These are phyloP conservation scores for Rhodotorula graminis DNA, from an alignment of 768 basidiomycete species.

Conservation along the genomic window DNA sequence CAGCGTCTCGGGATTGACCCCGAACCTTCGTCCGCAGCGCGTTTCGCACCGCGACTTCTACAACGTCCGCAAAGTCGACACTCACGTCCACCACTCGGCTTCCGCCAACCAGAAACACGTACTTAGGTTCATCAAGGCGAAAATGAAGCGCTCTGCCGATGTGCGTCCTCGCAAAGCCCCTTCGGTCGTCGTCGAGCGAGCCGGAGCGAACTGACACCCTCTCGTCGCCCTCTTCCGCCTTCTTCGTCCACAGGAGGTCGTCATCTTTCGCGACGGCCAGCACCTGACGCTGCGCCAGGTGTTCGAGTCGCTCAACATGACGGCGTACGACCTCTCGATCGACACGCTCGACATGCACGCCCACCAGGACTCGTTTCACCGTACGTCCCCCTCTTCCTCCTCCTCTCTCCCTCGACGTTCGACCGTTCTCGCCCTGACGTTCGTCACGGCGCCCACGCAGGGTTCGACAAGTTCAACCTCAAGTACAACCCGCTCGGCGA, in stretches of 20 bases:
- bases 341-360: conserved; percentile 99
- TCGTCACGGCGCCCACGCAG: not conserved
- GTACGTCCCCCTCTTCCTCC: conserved; percentile 44
- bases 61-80: conserved; percentile 95
- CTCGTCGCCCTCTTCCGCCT: not conserved
- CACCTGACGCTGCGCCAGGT: conserved; percentile 85
- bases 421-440: no score
- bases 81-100: conserved; percentile 96
- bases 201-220: not conserved
- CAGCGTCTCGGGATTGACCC: not conserved
- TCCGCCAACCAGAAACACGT: conserved; percentile 99
- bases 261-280: conserved; percentile 88
- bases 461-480: conserved; percentile 64
- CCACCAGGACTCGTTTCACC: conserved; percentile 94
- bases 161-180: conserved; percentile 52
- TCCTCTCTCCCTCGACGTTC: no score
- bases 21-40: not conserved
- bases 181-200: no score
- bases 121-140: conserved; percentile 96
- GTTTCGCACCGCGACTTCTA: conserved; percentile 78
- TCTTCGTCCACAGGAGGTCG: conserved; percentile 64
- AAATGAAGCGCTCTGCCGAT: conserved; percentile 82
- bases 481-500: conserved; percentile 63
- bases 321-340: conserved; percentile 95
- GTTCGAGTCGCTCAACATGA: conserved; percentile 90